phyloP scores from a whole-genome alignment of 345 rosid genomes.

The Gossypium turneri region DNA sequence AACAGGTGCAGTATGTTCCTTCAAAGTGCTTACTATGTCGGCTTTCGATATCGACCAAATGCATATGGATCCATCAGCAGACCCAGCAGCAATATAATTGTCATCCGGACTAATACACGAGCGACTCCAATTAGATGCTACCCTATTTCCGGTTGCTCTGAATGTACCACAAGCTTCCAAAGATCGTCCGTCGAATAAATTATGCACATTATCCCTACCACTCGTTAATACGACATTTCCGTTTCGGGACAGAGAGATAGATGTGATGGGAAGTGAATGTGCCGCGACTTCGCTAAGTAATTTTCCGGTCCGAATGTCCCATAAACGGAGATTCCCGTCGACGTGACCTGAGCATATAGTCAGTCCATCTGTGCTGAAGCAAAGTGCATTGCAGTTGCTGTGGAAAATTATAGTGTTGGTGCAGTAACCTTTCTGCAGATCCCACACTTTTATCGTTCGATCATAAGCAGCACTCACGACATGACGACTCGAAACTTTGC shows the following conservation, averaged over 20 bases:
- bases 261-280: conserved; percentile 75
- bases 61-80: conserved; percentile 75
- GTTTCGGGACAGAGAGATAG: conserved; percentile 62
- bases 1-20: conserved; percentile 78
- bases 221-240: conserved; percentile 78
- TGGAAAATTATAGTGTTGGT: conserved; percentile 76
- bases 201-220: conserved; percentile 93
- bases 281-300: conserved; percentile 84
- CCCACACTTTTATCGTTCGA: conserved; percentile 91
- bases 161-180: conserved; percentile 80
- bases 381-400: conserved; percentile 85
- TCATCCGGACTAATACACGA: conserved; percentile 92
- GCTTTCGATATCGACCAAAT: conserved; percentile 78
- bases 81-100: conserved; percentile 85
- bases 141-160: conserved; percentile 78
- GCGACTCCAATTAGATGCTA: conserved; percentile 94
- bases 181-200: conserved; percentile 80
- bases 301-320: conserved; percentile 90
- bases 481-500: conserved; percentile 79
- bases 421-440: conserved; percentile 93
- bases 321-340: conserved; percentile 89
- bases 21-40: conserved; percentile 68
- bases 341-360: conserved; percentile 93
- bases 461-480: conserved; percentile 91
- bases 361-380: conserved; percentile 80